phyloP scores from a whole-genome alignment of 2,329 filamentous ascomycete genomes.

The Penicillium capsulatum region DNA sequence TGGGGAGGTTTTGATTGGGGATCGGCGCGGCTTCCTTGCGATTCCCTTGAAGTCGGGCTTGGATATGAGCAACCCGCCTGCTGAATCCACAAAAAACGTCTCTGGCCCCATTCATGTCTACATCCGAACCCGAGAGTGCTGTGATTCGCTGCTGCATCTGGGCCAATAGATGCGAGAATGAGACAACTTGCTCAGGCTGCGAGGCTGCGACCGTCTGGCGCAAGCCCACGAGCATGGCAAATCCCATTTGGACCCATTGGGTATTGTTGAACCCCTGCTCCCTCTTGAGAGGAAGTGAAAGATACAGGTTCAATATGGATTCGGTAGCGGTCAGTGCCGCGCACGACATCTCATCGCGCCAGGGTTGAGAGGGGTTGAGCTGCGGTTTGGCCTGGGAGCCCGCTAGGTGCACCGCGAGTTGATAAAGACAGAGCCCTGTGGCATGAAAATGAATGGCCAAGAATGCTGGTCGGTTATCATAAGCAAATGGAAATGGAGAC shows the following conservation, averaged over 20 bases:
- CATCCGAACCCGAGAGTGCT: conserved; percentile 9
- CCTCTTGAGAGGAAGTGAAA: conserved; percentile 32
- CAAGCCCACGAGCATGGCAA: conserved; percentile 24
- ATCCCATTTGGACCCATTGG: conserved; percentile 41
- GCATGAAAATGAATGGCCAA: conserved; percentile 41
- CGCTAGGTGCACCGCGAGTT: conserved; percentile 34
- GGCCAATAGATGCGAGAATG: conserved; percentile 3
- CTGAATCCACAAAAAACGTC: conserved; percentile 11
- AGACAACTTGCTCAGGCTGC: conserved; percentile 1
- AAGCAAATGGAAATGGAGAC: neutral
- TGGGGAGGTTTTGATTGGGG: too few species aligned
- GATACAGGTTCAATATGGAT: conserved; percentile 27
- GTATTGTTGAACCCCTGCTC: conserved; percentile 39
- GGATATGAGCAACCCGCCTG: conserved; percentile 6
- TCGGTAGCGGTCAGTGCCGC: conserved; percentile 24
- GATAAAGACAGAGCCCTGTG: conserved; percentile 39
- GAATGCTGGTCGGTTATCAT: conserved; percentile 29
- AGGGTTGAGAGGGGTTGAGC: conserved; percentile 5
- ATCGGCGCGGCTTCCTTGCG: too few species aligned
- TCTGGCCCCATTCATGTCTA: conserved; percentile 9
- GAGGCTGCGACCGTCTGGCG: conserved; percentile 6
- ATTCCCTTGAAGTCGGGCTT: conserved; percentile 5
- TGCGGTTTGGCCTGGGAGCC: conserved; percentile 9
- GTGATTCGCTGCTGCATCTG: conserved; percentile 7
- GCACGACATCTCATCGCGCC: conserved; percentile 6